These are phyloP conservation scores for Euryodendron excelsum DNA, from an alignment of 148 eudicot species.

Conservation along the genomic window DNA sequence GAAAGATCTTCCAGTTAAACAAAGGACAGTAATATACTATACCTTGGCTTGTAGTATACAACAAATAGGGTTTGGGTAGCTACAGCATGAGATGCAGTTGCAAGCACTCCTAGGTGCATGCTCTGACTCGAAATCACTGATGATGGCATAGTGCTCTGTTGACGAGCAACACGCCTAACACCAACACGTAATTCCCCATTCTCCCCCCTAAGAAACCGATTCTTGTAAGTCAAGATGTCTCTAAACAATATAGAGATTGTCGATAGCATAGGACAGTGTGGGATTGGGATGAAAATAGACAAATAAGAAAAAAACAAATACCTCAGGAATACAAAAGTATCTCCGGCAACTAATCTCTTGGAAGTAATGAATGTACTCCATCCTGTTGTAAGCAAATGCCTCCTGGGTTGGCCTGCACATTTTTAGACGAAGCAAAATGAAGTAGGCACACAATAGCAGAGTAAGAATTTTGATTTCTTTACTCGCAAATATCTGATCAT, in stretches of 20 bases:
- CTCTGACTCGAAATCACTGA: conserved; percentile 96
- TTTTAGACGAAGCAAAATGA: not conserved
- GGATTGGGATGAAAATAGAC: not conserved
- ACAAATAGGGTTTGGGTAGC: conserved; percentile 59
- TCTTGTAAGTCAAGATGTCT: not conserved
- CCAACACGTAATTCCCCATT: conserved; percentile 84
- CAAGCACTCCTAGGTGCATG: conserved; percentile 98
- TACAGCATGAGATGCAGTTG: conserved; percentile 93
- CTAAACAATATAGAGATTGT: not conserved
- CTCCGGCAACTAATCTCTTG: conserved; percentile 95
- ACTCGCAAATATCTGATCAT: not conserved
- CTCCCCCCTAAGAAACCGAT: conserved; percentile 53
- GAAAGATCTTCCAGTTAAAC: not conserved
- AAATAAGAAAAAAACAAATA: conserved; percentile 21
- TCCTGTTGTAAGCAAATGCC: conserved; percentile 97
- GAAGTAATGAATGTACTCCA: conserved; percentile 98
- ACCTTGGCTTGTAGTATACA: conserved; percentile 97
- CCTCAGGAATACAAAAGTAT: conserved; percentile 93
- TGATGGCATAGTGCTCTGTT: conserved; percentile 77
- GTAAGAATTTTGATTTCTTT: not conserved
- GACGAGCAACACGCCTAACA: conserved; percentile 70
- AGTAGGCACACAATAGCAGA: not conserved
- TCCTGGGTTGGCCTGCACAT: conserved; percentile 79
- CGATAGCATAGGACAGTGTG: not conserved
- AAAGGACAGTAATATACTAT: not conserved